Evolutionary conservation across 352 stramenopile genomes (phyloP), one percentile per base, ranked within the genome.

Genomic region (Phytophthora citrophthora): DNA sequence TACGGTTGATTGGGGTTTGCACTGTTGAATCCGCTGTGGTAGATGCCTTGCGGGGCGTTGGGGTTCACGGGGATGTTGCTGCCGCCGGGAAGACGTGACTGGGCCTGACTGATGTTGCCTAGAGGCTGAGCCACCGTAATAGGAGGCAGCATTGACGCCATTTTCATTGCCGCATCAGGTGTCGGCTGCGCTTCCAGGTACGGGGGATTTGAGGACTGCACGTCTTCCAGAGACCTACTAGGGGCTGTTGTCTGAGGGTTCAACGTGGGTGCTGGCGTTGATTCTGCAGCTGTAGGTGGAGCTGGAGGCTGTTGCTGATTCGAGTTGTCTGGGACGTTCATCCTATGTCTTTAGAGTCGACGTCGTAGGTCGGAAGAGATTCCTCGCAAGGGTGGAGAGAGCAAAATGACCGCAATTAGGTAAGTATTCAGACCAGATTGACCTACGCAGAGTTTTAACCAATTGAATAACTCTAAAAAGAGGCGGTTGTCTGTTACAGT

Each of bases 11-110:
- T 74, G 11, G 40, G 54, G 27, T 70, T 57, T 23, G 38, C 45
- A 18, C 20, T 41, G 34, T 56, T 68, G 32, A 26, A 13, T 18
- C 53, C 58, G 23, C 32, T 53, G 4, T 61, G 44, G 55, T 62
- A 70, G 23, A 64, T 49, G 15, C 38, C 61, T 49, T 61, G 58
- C 1, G 54, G 50, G 4, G 43, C 53, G 32, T 68, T 70, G 26
- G 62, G 63, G 47, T 74, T 77, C 18, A 76, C 64, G 24, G 76
- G 67, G 41, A 80, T 80, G 50, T 81, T 83, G 64, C 69, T 85
- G 23, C 69, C 62, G 29, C 62, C 72, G 2, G 34, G 23, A 32
- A 78, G 27, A n/a, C 79, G 76, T 49, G 63, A 67, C 54, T 83
- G 67, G 36, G 75, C 69, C 46, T 68, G 60, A 27, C 38, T 55